Evolutionary conservation across 2,329 filamentous ascomycete genomes (phyloP), one percentile per base, ranked within the genome.

Genomic region (Gliomastix tumulicola): DNA sequence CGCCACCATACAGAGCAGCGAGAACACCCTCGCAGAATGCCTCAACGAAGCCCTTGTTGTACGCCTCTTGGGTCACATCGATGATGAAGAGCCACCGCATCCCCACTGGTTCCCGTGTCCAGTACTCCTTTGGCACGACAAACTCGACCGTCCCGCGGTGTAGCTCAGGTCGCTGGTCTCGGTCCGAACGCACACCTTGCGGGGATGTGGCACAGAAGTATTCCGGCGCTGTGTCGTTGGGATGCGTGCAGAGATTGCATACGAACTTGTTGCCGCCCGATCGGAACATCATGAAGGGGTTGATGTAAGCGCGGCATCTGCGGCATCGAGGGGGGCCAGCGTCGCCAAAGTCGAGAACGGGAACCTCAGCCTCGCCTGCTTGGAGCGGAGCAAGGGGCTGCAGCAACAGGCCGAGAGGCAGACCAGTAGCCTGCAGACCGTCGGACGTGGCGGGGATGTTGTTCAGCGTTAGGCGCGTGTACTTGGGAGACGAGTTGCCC

Each of bases 261-360:
- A 95, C 88, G 57, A 95, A 94, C 57, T 94, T 95, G 65, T 90
- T 95, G 39, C 92, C 92, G 25, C 90, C 90, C 13, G 84, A 83
- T 41, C 84, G 78, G 71, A 98, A 98, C 55, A 89, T 85, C 92
- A 98, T 97, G 57, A 98, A 98, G 3, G 92, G 92, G 55, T 98
- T 98, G 65, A 98, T 94, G 63, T 98, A 98, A 12, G 90, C 84
- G 55, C 92, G 77, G 67, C 92, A 98, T 63, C 92, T 76, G 50
- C 87, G 79, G 62, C 92, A 98, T 57, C 92, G 78, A 17, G 92
- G 92, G 28, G 92, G 92, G 0, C 92, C 92, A 27, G 68, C 66
- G 30, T 96, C 88, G 34, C 92, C 92, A 69, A 97, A 98, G 62
- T 98, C 92, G 18, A 98, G 72, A 5, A 98, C 84, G 1, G 92